Base-by-base conservation (phyloP, 192 early-diverging fungal species). In the Obelidium mucronatum region DNA sequence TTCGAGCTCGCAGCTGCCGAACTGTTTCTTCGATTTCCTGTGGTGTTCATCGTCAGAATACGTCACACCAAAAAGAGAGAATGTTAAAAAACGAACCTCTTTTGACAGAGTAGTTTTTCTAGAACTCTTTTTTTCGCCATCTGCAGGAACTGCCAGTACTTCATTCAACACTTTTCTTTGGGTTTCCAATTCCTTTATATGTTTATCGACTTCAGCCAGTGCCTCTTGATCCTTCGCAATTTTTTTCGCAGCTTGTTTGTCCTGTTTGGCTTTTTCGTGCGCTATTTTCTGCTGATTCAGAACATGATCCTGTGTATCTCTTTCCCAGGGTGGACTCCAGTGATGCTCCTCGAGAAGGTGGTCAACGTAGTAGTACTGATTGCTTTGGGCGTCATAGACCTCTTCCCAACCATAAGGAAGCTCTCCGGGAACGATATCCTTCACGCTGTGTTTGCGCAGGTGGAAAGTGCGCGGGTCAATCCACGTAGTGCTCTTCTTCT, bases 401-500 rank as follows among this genome's bases (percentile, higher is more conserved):
- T 80, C 79, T n/a, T 80, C 79, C 79, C 79, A 80, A 2, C 77
- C 79, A 52, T 80, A 80, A 31, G 79, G 79, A 48, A 80, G 78
- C 66, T 80, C 79, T 11, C 79, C 79, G n/a, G 79, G 80, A 19
- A 80, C 79, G 37, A 80, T 80, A 36, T 80, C 79, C 17, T 80
- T 80, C 36, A 80, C 76, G 73, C 81, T 74, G 73, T 80, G 79
- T 71, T 80, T 80, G 33, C 79, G 66, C 11, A 80, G 55, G 26
- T 74, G 34, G 64, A 51, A 53, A n/a, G 80, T 76, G 33, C 85
- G 81, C 1, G 85, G 85, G 62, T 86, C 85, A 77, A 83, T 74
- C 85, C 85, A 86, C 22, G 84, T 73, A 6, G 84, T 86, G 1
- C 19, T 79, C 48, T 82, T 80, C 22, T 35, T 62, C 55, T 86